Conservation (phyloP, 208 protist species). For the Crithidia expoeki region DNA sequence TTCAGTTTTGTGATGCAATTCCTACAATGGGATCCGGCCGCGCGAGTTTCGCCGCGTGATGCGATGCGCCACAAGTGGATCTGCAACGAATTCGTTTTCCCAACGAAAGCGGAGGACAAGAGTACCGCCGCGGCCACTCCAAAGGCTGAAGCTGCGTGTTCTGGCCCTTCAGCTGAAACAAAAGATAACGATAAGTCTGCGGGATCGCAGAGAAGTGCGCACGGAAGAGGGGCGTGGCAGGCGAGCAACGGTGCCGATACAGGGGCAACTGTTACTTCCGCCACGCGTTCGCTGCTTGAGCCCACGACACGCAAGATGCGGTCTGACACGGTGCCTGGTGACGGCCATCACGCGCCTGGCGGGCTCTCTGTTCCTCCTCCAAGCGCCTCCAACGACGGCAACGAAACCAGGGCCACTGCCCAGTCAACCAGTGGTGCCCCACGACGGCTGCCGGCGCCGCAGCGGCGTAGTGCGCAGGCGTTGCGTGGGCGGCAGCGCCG, state of each 20-base stretch:
- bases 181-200: neutral
- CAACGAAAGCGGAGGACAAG: conserved; percentile 1
- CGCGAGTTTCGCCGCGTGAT: conserved; percentile 54
- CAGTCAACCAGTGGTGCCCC: neutral
- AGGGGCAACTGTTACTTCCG: neutral
- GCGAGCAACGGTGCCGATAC: neutral
- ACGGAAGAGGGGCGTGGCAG: neutral
- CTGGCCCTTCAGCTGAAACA: neutral
- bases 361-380: neutral
- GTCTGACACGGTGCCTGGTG: neutral
- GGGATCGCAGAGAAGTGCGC: neutral
- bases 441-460: conserved; percentile 2
- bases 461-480: conserved; percentile 7
- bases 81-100: conserved; percentile 56
- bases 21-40: conserved; percentile 66
- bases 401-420: neutral
- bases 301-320: too few relatives aligned
- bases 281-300: neutral
- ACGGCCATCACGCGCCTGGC: neutral
- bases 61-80: conserved; percentile 86
- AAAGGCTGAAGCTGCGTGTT: neutral
- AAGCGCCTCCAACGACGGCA: neutral
- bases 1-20: conserved; percentile 74
- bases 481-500: conserved; percentile 13
- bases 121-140: neutral